These are phyloP conservation scores for Fomitopsis pinicola DNA, from an alignment of 1,284 basidiomycete species.

Conservation along the genomic window DNA sequence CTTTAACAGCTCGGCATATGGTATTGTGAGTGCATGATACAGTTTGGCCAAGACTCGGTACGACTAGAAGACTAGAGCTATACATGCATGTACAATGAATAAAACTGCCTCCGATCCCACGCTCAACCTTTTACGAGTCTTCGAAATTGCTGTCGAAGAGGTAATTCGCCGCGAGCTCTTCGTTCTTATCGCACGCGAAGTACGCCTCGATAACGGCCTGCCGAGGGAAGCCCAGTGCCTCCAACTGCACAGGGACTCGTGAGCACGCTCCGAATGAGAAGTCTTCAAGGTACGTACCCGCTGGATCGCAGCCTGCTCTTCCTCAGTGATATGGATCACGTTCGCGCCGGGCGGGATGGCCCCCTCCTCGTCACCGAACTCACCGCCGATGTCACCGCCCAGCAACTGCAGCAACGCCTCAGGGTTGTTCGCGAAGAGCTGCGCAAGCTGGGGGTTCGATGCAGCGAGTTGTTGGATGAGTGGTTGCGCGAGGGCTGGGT, in stretches of 20 bases:
- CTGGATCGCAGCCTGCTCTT: conserved; percentile 84
- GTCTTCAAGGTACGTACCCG: conserved; percentile 51
- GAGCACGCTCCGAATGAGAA: not conserved
- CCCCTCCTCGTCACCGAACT: conserved; percentile 43
- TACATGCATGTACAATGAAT: not conserved
- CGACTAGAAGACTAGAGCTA: not conserved
- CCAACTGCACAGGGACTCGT: conserved; percentile 46
- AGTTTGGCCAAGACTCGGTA: not conserved
- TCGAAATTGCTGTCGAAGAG: conserved; percentile 77
- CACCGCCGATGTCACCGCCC: conserved; percentile 41
- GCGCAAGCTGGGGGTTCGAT: conserved; percentile 72
- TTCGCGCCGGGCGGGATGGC: conserved; percentile 60
- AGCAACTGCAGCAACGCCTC: conserved; percentile 66
- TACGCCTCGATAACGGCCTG: conserved; percentile 81
- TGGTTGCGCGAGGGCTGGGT: conserved; percentile 76
- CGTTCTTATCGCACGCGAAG: conserved; percentile 92
- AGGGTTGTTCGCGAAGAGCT: conserved; percentile 65
- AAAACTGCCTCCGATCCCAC: conserved; percentile 10
- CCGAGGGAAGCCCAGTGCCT: conserved; percentile 82
- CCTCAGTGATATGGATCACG: conserved; percentile 72
- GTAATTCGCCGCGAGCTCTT: conserved; percentile 91
- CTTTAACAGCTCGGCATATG: not conserved
- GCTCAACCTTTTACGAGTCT: conserved; percentile 29
- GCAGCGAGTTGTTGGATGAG: conserved; percentile 79
- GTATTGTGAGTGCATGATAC: not conserved